These are phyloP conservation scores for Cruciata laevipes DNA, from an alignment of 257 asterid species.

Conservation along the genomic window DNA sequence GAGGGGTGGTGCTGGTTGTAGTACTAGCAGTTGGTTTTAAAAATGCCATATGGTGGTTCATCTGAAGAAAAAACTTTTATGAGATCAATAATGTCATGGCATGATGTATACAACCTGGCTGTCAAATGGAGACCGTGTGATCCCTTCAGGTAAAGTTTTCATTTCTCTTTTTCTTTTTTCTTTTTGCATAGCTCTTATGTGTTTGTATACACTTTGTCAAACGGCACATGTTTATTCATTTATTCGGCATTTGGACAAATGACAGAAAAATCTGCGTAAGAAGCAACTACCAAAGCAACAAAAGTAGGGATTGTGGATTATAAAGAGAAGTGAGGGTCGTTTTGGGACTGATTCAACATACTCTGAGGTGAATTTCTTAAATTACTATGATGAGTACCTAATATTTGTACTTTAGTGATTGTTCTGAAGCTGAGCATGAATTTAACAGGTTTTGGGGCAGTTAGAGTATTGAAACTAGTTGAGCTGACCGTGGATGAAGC, in stretches of 20 bases:
- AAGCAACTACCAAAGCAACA: constrained; percentile 17
- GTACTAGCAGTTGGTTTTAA: constrained; percentile 73
- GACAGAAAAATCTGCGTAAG: constrained; percentile 31
- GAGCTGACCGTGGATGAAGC: constrained; percentile 55
- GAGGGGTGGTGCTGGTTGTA: constrained; percentile 99
- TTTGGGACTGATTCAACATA: constrained; percentile 30
- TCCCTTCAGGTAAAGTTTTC: constrained; percentile 63
- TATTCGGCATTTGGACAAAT: not conserved
- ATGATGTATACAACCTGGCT: constrained; percentile 68
- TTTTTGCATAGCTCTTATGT: not conserved
- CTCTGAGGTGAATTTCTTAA: constrained; percentile 28
- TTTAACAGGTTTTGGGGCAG: constrained; percentile 59
- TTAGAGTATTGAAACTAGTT: constrained; percentile 75
- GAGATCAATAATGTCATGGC: constrained; percentile 82
- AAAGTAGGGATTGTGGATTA: constrained; percentile 20
- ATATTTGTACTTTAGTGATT: constrained; percentile 2
- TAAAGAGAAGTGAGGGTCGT: constrained; percentile 30
- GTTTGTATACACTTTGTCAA: constrained; percentile 13
- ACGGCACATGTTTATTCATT: too few relatives aligned
- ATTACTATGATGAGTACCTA: not conserved
- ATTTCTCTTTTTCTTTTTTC: not conserved
- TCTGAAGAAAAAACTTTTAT: constrained; percentile 61
- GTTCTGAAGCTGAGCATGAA: constrained; percentile 3
- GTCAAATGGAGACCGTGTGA: constrained; percentile 99
- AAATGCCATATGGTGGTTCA: constrained; percentile 31